A percentile compares a stretch with the other conserved stretches of the same genome.
Conservation (phyloP, 176 grass and related monocot species). For the Eleusine coracana region DNA sequence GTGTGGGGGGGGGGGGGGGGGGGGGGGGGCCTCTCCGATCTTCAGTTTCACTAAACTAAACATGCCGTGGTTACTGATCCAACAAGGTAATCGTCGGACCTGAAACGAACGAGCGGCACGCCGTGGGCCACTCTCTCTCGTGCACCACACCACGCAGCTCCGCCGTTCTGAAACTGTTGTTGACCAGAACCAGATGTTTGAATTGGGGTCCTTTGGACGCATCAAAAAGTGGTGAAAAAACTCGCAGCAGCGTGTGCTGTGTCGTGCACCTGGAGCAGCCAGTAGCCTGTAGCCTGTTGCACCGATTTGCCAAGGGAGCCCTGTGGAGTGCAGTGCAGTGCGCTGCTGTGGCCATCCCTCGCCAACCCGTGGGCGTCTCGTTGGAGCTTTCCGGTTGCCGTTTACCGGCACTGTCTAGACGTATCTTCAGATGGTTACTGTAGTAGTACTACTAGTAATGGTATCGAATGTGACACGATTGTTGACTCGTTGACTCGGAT, state of each 20-base stretch:
- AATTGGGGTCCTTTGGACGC: background rate
- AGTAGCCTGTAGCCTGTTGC: constrained; percentile 23
- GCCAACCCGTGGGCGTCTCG: constrained; percentile 17
- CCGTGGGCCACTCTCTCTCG: no score
- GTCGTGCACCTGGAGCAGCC: no score
- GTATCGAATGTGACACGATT: no score
- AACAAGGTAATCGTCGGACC: no score
- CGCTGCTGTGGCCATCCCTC: background rate
- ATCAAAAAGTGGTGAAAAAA: background rate
- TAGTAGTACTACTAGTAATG: no score
- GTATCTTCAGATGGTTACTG: background rate
- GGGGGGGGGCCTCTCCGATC: background rate
- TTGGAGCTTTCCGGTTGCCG: constrained; percentile 18
- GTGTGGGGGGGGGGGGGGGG: no score
- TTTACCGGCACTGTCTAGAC: background rate
- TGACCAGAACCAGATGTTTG: background rate
- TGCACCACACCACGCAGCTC: no score
- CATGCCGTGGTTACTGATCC: no score
- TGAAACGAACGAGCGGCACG: no score
- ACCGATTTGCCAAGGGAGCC: background rate
- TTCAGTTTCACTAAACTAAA: background rate
- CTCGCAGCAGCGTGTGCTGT: background rate
- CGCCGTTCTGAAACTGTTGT: background rate
- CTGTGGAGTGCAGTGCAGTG: background rate
- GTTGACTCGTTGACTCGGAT: no score